Percentiles rank a stretch among this genome's conserved stretches.
phyloP scores from a whole-genome alignment of 257 asterid species.

The Penstemon davidsonii region DNA sequence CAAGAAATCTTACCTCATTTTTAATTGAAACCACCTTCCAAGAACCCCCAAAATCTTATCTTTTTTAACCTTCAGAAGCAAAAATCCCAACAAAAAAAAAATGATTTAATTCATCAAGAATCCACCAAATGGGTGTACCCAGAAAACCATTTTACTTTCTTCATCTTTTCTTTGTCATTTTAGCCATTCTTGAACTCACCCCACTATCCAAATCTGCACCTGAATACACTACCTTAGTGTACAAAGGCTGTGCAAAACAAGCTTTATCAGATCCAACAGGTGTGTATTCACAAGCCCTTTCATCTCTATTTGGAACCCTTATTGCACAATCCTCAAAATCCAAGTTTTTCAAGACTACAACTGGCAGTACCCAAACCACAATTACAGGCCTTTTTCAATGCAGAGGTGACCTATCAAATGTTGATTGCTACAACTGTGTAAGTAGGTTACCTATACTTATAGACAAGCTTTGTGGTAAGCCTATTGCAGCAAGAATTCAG shows the following conservation, averaged over 20 bases:
- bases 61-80: constrained; percentile 25
- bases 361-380: constrained; percentile 68
- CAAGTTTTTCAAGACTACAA: constrained; percentile 66
- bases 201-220: constrained; percentile 57
- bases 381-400: constrained; percentile 86
- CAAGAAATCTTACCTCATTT: constrained; percentile 41
- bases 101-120: constrained; percentile 54
- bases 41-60: constrained; percentile 34
- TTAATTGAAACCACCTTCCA: constrained; percentile 31
- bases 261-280: constrained; percentile 85
- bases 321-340: constrained; percentile 83
- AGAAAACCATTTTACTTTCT: constrained; percentile 41
- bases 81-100: neutral
- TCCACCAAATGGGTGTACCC: constrained; percentile 53
- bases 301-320: constrained; percentile 78
- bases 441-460: constrained; percentile 77
- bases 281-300: constrained; percentile 81
- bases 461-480: constrained; percentile 85
- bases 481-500: constrained; percentile 85
- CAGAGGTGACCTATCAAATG: constrained; percentile 83
- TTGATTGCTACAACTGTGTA: constrained; percentile 82
- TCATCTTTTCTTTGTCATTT: constrained; percentile 35
- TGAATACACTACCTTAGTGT: constrained; percentile 66
- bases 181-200: constrained; percentile 40
- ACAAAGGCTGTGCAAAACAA: constrained; percentile 93